A percentile compares a stretch with the other conserved stretches of the same genome.
phyloP scores from a whole-genome alignment of 2,329 filamentous ascomycete species.

The Dactylellina haptotyla region DNA sequence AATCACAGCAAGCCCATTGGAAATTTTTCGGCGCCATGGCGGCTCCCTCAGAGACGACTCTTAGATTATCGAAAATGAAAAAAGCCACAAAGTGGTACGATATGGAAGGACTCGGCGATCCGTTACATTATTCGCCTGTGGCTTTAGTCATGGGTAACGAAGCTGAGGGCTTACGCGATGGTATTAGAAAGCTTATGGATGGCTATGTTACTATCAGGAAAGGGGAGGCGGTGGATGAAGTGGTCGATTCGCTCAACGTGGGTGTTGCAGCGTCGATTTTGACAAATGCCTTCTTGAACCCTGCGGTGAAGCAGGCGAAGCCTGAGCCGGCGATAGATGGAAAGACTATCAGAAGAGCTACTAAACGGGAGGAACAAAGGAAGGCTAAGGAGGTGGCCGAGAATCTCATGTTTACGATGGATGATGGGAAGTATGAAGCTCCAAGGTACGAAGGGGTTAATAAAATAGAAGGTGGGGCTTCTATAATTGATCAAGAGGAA shows the following conservation, averaged over 20 bases:
- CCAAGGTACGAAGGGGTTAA: constrained; percentile 35
- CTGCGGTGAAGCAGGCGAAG: constrained; percentile 13
- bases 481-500: constrained; percentile 1
- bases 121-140: constrained; percentile 71
- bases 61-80: constrained; percentile 56
- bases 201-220: constrained; percentile 72
- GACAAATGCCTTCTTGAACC: constrained; percentile 73
- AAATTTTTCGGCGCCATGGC: constrained; percentile 79
- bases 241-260: constrained; percentile 91
- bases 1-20: constrained; percentile 79
- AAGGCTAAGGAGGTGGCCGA: neutral
- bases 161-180: constrained; percentile 75
- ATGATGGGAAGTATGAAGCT: constrained; percentile 41
- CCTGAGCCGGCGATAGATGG: constrained; percentile 14
- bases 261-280: constrained; percentile 85
- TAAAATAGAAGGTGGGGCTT: neutral
- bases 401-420: constrained; percentile 27
- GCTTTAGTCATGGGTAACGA: constrained; percentile 86
- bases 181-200: constrained; percentile 74
- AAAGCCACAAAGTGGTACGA: constrained; percentile 61
- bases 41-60: constrained; percentile 58
- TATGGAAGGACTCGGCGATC: constrained; percentile 66
- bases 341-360: neutral
- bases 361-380: neutral
- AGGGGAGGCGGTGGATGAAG: constrained; percentile 66